Base-by-base conservation (phyloP, 306 rosid genomes). In the cucumber (Cucumis sativus) region DNA sequence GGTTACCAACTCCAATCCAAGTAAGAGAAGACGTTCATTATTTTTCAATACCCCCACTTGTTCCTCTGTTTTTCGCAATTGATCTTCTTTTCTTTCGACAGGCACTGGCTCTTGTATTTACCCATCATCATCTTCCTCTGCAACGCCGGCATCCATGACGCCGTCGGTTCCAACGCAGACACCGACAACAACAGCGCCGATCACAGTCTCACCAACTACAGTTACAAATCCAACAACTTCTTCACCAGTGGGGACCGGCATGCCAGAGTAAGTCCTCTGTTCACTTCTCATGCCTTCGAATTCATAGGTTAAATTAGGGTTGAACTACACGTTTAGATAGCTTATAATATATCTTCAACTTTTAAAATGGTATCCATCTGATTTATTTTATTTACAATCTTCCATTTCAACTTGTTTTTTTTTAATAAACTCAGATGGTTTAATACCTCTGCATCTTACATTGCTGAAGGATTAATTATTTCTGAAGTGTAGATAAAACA, bases 1-100 rank as follows among this genome's bases (percentile, higher is more conserved):
- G 60, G 7, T 88, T 75, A 91, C 88, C 65, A 80, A 18, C 77
- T 60, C 88, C 83, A 95, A 91, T 80, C 98, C 99, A 43, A 95
- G 99, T 95, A 86, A 79, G 90, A 47, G 14, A 43, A 14, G 21
- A 43, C 2, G 3, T 23, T 3, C 75, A 69, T 45, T 43, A 9
- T 41, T 49, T 43, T 13, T 23, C 6, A 66, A 10, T 10, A 33
- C 10, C 30, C 30, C 54, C 25, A 43, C 23, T n/a, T 55, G 73
- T 18, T 9, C 17, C 73, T 66, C 17, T 66, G 33, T 40, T 67
- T 41, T 41, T 10, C 11, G 2, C 74, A 41, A 40, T 18, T 67
- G 5, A 67, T 23, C 3, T 70, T 69, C 4, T 70, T 70, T 16
- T 21, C 40, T 70, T 47, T 15, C 15, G 25, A 66, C 75, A 78